Base-by-base conservation (phyloP, 192 early-diverging fungal genomes). In the Mortierella antarctica region DNA sequence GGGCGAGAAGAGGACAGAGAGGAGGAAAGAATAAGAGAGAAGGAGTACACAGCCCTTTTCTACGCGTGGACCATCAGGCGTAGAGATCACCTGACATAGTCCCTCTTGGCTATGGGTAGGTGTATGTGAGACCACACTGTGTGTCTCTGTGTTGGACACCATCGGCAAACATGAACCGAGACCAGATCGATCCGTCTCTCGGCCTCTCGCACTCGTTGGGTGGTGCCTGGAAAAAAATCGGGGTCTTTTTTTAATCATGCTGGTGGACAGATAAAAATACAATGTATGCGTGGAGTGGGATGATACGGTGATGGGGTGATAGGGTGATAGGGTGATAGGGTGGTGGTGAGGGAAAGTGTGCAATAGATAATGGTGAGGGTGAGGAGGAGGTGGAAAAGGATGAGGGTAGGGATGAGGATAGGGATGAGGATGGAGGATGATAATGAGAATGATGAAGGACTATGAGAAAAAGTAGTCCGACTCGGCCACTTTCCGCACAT, bases 401-500 rank as follows among this genome's bases (percentile, higher is more conserved):
- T n/a, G n/a, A n/a, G n/a, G n/a, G n/a, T 39, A 70, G 46, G 4
- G 41, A 62, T 59, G 40, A 71, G n/a, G 31, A 57, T 52, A 10
- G 31, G 63, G 39, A 48, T 14, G 39, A 45, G 13, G 55, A 20
- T 42, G 65, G 20, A 9, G 21, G 20, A 7, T 49, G 61, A 15
- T 42, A 56, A 56, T 45, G 14, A 7, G 0, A 47, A 56, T 57
- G 65, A 21, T 57, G 42, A 57, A 57, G 21, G 20, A 58, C 76
- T 88, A 99, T 68, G 96, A 92, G 88, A 99, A 99, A 70, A 99
- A 99, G 83, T 98, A 99, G 17, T 84, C 85, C 52, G 93, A 95
- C 14, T 93, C 84, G 67, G 86, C 88, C 2, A 99, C 96, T 70
- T 89, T 79, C 46, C 86, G 71, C 47, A 99, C 88, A 82, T 97